Evolutionary conservation across 208 protist genomes (phyloP), one percentile per base, ranked within the genome.

Genomic region (Acanthamoeba culbertsoni): DNA sequence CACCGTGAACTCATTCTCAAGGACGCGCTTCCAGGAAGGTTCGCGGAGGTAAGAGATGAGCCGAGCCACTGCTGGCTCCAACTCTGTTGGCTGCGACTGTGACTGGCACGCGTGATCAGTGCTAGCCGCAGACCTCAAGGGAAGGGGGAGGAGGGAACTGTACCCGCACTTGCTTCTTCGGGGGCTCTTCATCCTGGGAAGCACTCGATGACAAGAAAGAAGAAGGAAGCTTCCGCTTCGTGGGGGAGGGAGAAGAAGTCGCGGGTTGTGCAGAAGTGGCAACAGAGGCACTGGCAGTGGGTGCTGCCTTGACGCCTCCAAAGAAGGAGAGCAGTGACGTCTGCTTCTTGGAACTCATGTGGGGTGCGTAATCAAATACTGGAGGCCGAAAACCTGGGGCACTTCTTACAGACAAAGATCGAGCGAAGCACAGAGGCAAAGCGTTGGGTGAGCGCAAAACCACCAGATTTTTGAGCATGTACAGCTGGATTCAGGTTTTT

Each of bases 1-100:
- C n/a, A 90, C 82, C 8, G 48, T 71, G 82, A 90, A 90, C 51
- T 90, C 82, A 5, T 37, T 62, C 23, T 12, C 35, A 18, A 90
- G 82, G 6, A 46, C 82, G 10, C 57, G 82, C 14, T 51, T 43
- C 82, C 82, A 90, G 5, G 82, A 63, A 18, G n/a, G 53, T 20
- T 90, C 82, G 33, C 20, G 82, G 31, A 90, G 37, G 20, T 18
- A 6, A 23, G 82, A 1, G 23, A 90, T 90, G 53, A 90, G 82
- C 35, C 37, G 33, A 33, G n/a, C 23, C 40, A 90, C 82, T 57
- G 31, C 26, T 1, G 82, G 82, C 82, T 20, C 23, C 37, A 90
- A 26, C 2, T 40, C n/a, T 26, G n/a, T 46, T 1, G 53, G 28
- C 82, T 90, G 82, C 28, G 45, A 6, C 26, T 2, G 46, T 10